Conservation (phyloP, 2,329 filamentous ascomycete genomes). For the Fusarium albosuccineum region DNA sequence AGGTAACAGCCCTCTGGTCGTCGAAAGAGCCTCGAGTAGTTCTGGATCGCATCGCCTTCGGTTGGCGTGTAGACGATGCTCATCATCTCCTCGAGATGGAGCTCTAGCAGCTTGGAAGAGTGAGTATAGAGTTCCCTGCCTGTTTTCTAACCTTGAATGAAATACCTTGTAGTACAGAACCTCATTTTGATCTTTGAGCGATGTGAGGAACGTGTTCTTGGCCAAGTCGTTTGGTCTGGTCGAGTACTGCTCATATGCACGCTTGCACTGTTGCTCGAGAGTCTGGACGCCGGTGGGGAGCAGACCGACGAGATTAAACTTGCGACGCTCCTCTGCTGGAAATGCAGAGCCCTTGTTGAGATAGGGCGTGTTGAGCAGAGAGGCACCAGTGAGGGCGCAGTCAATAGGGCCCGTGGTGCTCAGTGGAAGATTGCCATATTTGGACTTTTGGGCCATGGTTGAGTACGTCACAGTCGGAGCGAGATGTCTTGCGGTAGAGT, state of each 20-base stretch:
- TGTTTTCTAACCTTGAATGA: not conserved
- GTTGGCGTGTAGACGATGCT: slow-evolving; percentile 92
- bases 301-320: slow-evolving; percentile 79
- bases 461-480: slow-evolving; percentile 2
- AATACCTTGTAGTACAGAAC: slow-evolving; percentile 82
- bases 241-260: slow-evolving; percentile 85
- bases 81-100: slow-evolving; percentile 89
- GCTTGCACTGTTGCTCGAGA: slow-evolving; percentile 79
- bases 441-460: slow-evolving; percentile 39
- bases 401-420: slow-evolving; percentile 53
- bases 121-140: slow-evolving; percentile 25
- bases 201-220: slow-evolving; percentile 91
- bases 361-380: slow-evolving; percentile 53
- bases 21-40: slow-evolving; percentile 83
- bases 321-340: slow-evolving; percentile 73
- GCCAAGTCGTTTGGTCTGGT: slow-evolving; percentile 73
- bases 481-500: not conserved
- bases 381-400: slow-evolving; percentile 53
- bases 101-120: slow-evolving; percentile 72
- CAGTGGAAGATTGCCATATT: slow-evolving; percentile 51
- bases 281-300: slow-evolving; percentile 80
- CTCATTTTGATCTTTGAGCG: slow-evolving; percentile 86
- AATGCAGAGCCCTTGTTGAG: slow-evolving; percentile 90
- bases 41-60: slow-evolving; percentile 88
- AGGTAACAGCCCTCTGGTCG: slow-evolving; percentile 85